phyloP scores from a whole-genome alignment of 805 yeast genomes.

The Starmera dryadoides region DNA sequence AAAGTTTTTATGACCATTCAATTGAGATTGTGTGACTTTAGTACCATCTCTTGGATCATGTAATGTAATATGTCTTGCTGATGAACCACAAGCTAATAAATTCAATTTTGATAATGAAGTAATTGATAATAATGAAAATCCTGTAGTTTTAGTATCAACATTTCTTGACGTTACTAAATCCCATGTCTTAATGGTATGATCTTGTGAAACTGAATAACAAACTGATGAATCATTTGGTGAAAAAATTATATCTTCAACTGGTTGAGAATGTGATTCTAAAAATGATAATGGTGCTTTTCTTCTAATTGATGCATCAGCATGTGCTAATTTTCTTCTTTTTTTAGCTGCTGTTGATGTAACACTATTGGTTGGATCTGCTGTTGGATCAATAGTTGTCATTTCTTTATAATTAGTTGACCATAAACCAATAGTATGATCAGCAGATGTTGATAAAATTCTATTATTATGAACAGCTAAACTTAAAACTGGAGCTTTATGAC shows the following conservation, averaged over 20 bases:
- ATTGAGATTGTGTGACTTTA: constrained; percentile 60
- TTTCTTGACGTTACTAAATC: constrained; percentile 82
- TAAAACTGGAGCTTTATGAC: constrained; percentile 85
- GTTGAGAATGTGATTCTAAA: constrained; percentile 75
- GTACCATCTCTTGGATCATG: constrained; percentile 82
- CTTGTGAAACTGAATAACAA: constrained; percentile 91
- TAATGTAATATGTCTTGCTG: constrained; percentile 93
- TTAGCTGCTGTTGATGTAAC: constrained; percentile 71
- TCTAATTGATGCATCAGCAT: constrained; percentile 66
- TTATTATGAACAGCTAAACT: constrained; percentile 48
- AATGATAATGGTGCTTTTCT: constrained; percentile 78
- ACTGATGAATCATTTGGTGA: constrained; percentile 70
- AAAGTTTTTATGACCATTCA: constrained; percentile 86
- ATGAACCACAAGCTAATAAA: constrained; percentile 86
- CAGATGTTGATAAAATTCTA: constrained; percentile 76
- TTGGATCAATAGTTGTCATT: constrained; percentile 56
- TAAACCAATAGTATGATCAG: constrained; percentile 71
- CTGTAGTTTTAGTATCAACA: constrained; percentile 83
- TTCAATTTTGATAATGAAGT: constrained; percentile 59
- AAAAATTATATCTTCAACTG: constrained; percentile 80
- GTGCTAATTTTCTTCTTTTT: constrained; percentile 79
- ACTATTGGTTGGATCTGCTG: constrained; percentile 37
- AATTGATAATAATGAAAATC: constrained; percentile 75
- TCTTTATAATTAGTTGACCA: constrained; percentile 89
- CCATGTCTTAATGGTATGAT: constrained; percentile 94